Evolutionary conservation across 257 asterid species (phyloP).

Genomic region (Solanum stenotomum): DNA sequence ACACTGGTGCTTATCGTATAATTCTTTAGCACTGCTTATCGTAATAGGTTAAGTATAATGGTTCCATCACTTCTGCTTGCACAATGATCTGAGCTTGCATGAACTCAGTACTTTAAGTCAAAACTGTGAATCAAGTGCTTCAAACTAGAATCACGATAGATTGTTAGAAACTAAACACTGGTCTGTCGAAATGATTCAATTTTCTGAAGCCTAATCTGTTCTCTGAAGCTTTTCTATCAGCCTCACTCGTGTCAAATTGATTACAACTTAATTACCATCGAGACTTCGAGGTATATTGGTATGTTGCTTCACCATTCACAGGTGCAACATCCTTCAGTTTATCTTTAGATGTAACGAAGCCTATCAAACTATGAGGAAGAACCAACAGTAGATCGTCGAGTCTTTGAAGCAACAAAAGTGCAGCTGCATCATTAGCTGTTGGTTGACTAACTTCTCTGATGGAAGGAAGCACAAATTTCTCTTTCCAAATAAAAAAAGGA

Average conservation of each 20-base stretch:
- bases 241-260: constrained; percentile 37
- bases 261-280: not conserved
- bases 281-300: not conserved
- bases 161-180: constrained; percentile 6
- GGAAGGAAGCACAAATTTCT: not conserved
- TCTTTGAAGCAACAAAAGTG: not conserved
- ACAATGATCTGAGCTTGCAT: not conserved
- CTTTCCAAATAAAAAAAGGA: not conserved
- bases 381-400: not conserved
- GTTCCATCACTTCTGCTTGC: not conserved
- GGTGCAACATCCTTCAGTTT: not conserved
- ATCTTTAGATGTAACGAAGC: not conserved
- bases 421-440: not conserved
- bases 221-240: constrained; percentile 82
- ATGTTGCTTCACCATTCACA: not conserved
- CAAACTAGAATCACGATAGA: not conserved
- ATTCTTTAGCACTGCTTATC: too few relatives aligned
- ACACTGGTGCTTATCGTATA: too few relatives aligned
- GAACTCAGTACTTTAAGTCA: not conserved
- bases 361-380: not conserved
- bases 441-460: not conserved
- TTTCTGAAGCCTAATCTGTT: constrained; percentile 84
- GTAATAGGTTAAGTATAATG: too few relatives aligned
- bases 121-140: not conserved
- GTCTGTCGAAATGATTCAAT: constrained; percentile 25